Percentiles rank a stretch among this genome's conserved stretches.
Evolutionary conservation across 208 protist genomes (phyloP).

Genomic region (Trypanosoma mega): DNA sequence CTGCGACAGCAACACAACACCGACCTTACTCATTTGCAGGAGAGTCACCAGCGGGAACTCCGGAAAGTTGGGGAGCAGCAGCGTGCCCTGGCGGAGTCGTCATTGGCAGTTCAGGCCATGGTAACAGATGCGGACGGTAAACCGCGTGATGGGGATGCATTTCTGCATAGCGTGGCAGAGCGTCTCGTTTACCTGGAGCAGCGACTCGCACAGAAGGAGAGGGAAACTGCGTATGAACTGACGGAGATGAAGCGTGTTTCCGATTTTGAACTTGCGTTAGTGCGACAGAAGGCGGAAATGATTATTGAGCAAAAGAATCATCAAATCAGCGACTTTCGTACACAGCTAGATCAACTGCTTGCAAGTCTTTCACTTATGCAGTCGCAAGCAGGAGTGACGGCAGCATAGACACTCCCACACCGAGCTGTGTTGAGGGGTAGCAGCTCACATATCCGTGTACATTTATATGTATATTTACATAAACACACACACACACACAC

Average conservation of each 20-base stretch:
- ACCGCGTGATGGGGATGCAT: conserved; percentile 19
- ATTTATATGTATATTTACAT: too few relatives aligned
- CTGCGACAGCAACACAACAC: conserved; percentile 45
- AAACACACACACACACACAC: too few relatives aligned
- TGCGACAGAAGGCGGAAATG: conserved; percentile 60
- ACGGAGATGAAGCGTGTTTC: conserved; percentile 53
- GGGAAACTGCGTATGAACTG: conserved; percentile 54
- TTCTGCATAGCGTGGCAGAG: conserved; percentile 57
- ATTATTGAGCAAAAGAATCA: conserved; percentile 81
- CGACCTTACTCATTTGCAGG: conserved; percentile 44
- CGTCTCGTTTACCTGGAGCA: conserved; percentile 65
- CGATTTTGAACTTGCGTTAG: conserved; percentile 58
- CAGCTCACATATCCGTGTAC: too few relatives aligned
- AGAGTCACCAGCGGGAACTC: conserved; percentile 39
- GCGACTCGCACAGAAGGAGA: conserved; percentile 52
- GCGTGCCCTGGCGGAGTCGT: neutral
- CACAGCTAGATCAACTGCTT: conserved; percentile 75
- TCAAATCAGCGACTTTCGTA: conserved; percentile 73
- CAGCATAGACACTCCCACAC: too few relatives aligned
- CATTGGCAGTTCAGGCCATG: conserved; percentile 10
- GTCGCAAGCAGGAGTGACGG: neutral
- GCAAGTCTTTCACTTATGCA: conserved; percentile 22
- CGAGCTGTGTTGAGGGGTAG: too few relatives aligned
- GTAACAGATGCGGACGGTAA: neutral
- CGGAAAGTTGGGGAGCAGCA: conserved; percentile 22